Base-by-base conservation (phyloP, 495 filamentous ascomycete species). In the Tuber indicum region DNA sequence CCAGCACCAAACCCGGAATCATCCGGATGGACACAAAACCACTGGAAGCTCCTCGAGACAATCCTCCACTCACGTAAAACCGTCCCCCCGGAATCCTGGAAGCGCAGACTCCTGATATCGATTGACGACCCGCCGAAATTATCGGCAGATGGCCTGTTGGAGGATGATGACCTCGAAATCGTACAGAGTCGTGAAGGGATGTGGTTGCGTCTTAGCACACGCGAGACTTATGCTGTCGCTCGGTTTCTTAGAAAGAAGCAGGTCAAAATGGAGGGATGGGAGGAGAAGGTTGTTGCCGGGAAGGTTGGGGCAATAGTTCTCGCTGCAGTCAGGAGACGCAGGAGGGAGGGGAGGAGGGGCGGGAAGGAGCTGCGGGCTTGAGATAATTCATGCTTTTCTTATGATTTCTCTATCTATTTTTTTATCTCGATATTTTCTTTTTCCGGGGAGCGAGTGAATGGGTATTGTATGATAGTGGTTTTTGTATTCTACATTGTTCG, bases 11-110 rank as follows among this genome's bases (percentile, higher is more conserved):
- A n/a, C 32, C 26, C 36, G 44, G 36, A 71, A 47, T 23, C 26
- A 71, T 23, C 73, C 12, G 44, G 47, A 2, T 81, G 79, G 78
- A 72, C 74, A 16, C 75, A 75, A 32, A 75, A 73, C 3, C 78
- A 80, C 47, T 80, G 78, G 78, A 70, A 45, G 5, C 70, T 81
- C 58, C 79, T 80, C 4, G 80, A 82, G 58, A 44, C 62, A 21
- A 43, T 81, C 32, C 62, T 82, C 3, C 46, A 76, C 52, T 49
- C 45, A 3, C 69, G 72, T 17, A 70, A 69, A 26, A 72, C 78
- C 3, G 26, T 52, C 14, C 74, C 74, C 17, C 71, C 71, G 19
- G 16, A 46, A 3, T 73, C 49, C 1, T 74, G 46, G 17, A n/a
- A 71, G 2, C 58, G 75, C 9, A 80, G 77, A 2, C 75, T 79